Base-by-base conservation (phyloP, 306 rosid species). In the Myrica gale region DNA sequence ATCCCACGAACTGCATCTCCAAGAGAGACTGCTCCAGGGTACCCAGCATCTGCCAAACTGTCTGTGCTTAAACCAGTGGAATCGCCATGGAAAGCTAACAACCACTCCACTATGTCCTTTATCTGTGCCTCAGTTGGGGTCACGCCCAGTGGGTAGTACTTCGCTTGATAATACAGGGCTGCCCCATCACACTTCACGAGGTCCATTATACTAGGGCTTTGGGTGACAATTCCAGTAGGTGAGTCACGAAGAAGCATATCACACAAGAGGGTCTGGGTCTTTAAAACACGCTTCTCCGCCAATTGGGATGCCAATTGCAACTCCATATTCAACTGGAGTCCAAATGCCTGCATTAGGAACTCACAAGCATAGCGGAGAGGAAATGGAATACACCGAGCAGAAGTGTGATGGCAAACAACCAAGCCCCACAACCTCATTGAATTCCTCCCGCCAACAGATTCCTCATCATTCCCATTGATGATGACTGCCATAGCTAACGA, bases 11-110 rank as follows among this genome's bases (percentile, higher is more conserved):
- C 99, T 1, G 92, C 97, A 74, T 92, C 96, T 63, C 99, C 99
- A 17, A 96, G 98, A 44, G 80, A 84, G 70, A 90, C 86, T 66
- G 98, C 99, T 48, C 96, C 96, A 44, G 97, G 91, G 78, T 92
- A 92, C 41, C 98, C 98, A 26, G 99, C 99, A 85, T 92, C 98
- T 56, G 75, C 97, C 84, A 96, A 78, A 83, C 99, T 96, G 82
- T 96, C 99, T 2, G 99, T 96, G 77, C 98, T 96, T 85, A 96
- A 88, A 69, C 99, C 99, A 2, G 99, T 90, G 2, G 99, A 96
- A 82, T 87, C 93, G 46, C 96, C 93, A 80, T 92, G 99, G 48
- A 70, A 84, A 43, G 91, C 86, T 85, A 92, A 79, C 83, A 96
- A 76, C 99, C 99, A 96, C 66, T 88, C 91, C 53, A 90, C 91